These are phyloP conservation scores for Arabidopsis arenosa DNA, from an alignment of 345 rosid species.

Conservation along the genomic window DNA sequence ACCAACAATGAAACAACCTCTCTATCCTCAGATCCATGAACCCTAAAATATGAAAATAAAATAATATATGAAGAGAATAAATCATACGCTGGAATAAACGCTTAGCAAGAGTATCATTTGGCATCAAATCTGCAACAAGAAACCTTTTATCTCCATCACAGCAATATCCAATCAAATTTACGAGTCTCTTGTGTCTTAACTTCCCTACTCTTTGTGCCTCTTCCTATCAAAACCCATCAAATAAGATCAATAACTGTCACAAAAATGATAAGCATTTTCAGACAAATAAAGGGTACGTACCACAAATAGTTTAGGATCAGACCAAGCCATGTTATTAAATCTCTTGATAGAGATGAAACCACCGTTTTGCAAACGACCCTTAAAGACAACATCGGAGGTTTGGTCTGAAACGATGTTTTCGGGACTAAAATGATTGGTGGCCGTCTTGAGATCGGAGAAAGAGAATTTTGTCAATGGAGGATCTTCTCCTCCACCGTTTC, in stretches of 20 bases:
- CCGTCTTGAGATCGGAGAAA: constrained; percentile 57
- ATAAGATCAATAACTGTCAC: constrained; percentile 1
- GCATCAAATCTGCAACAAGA: constrained; percentile 82
- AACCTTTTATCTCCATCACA: constrained; percentile 88
- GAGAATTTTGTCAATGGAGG: constrained; percentile 61
- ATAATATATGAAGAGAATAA: not conserved
- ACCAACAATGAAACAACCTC: constrained; percentile 1
- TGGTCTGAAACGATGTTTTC: constrained; percentile 64
- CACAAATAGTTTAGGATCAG: constrained; percentile 64
- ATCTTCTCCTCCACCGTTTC: constrained; percentile 11
- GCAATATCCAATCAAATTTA: constrained; percentile 90
- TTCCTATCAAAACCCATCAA: constrained; percentile 51
- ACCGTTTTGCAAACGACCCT: constrained; percentile 58
- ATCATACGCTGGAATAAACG: constrained; percentile 84
- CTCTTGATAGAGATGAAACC: constrained; percentile 67
- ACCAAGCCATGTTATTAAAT: constrained; percentile 66
- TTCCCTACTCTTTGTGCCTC: constrained; percentile 84
- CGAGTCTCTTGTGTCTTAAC: constrained; percentile 70
- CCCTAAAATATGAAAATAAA: not conserved
- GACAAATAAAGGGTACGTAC: constrained; percentile 45
- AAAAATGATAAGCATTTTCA: not conserved
- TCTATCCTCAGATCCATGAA: not conserved
- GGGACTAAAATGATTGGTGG: constrained; percentile 64
- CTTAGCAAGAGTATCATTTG: constrained; percentile 84
- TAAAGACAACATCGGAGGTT: constrained; percentile 57